Conservation (phyloP, 2,329 filamentous ascomycete genomes). For the Teratosphaeria zuluensis region DNA sequence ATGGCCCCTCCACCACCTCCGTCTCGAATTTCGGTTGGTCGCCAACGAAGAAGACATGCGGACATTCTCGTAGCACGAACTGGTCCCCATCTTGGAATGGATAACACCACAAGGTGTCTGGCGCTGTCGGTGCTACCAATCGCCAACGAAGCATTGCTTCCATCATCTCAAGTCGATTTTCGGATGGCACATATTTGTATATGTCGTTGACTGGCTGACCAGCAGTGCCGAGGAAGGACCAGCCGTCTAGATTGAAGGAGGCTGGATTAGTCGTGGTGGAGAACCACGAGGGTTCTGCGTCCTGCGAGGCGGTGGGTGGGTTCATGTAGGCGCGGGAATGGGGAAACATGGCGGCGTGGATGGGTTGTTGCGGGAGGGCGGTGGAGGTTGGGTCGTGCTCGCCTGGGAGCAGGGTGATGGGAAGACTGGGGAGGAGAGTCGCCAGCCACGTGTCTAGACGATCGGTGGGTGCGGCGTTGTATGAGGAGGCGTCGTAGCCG, state of each 20-base stretch:
- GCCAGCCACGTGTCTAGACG: constrained; percentile 77
- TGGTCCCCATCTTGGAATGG: constrained; percentile 91
- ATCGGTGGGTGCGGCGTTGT: constrained; percentile 76
- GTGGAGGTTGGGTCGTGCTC: constrained; percentile 78
- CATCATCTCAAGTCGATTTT: constrained; percentile 78
- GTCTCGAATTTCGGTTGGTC: constrained; percentile 52
- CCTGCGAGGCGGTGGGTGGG: constrained; percentile 22
- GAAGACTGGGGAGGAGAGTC: constrained; percentile 72
- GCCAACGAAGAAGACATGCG: constrained; percentile 77
- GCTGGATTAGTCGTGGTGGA: constrained; percentile 49
- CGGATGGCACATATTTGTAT: constrained; percentile 70
- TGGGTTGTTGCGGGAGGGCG: constrained; percentile 82
- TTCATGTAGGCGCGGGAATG: constrained; percentile 58
- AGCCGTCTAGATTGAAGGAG: constrained; percentile 83
- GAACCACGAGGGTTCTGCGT: neutral
- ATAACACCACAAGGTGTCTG: constrained; percentile 93
- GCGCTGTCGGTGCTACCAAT: constrained; percentile 82
- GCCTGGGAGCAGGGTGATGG: constrained; percentile 81
- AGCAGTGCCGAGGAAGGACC: constrained; percentile 74
- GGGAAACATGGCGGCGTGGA: constrained; percentile 88
- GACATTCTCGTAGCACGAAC: constrained; percentile 75
- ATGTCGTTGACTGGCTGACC: constrained; percentile 93
- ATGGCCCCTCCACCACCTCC: constrained; percentile 42
- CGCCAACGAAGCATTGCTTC: constrained; percentile 91
- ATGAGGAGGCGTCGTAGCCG: constrained; percentile 81